phyloP scores from a whole-genome alignment of 176 grass and related monocot species.

The Juncus effusus region DNA sequence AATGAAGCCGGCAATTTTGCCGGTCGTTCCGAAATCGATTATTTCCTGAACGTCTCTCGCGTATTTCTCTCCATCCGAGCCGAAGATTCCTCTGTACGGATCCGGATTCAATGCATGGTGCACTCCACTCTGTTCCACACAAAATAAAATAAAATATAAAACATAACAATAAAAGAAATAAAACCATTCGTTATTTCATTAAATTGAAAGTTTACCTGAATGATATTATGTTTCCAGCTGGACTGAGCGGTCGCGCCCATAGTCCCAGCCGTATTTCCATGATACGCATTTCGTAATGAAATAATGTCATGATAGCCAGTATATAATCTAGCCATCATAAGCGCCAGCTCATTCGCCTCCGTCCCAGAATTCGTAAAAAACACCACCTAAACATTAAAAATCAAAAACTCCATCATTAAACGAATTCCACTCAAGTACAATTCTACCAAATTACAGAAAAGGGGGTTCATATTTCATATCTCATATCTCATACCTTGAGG shows the following conservation, averaged over 20 bases:
- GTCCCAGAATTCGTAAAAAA: constrained; percentile 99
- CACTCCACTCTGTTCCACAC: constrained; percentile 58
- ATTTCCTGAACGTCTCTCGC: constrained; percentile 92
- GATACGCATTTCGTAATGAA: constrained; percentile 88
- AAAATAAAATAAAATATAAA: background rate
- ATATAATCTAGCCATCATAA: constrained; percentile 91
- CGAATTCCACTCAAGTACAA: no score
- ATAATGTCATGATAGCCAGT: constrained; percentile 88
- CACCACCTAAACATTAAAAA: constrained; percentile 57
- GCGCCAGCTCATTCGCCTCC: constrained; percentile 82
- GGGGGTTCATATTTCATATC: no score
- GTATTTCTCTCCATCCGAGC: constrained; percentile 86
- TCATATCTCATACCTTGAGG: constrained; percentile 54
- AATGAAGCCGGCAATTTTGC: constrained; percentile 79
- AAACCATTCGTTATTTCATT: background rate
- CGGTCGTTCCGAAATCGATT: constrained; percentile 87
- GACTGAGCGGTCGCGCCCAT: constrained; percentile 79
- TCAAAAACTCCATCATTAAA: constrained; percentile 3
- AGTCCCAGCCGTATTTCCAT: constrained; percentile 95
- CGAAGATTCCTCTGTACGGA: constrained; percentile 80
- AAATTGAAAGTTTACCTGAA: constrained; percentile 41
- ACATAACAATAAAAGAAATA: background rate
- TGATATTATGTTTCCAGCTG: constrained; percentile 93
- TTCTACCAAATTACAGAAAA: no score
- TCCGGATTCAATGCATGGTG: constrained; percentile 92